Base-by-base conservation (phyloP, 805 yeast species). In the Metschnikowia shivogae region DNA sequence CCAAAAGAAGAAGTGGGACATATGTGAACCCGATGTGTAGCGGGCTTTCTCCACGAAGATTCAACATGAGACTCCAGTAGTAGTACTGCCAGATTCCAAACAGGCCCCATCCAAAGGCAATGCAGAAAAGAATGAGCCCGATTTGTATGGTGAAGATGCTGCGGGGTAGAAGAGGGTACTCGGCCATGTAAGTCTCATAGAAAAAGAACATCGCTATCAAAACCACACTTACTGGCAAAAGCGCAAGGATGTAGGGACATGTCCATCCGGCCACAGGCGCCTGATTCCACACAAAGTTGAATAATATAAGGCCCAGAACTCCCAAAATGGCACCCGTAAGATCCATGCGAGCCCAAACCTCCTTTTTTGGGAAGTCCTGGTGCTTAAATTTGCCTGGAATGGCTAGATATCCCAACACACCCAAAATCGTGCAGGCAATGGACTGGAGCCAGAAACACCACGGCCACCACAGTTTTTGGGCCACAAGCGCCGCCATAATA, bases 41-140 rank as follows among this genome's bases (percentile, higher is more conserved):
- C 2, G 73, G 60, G 17, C 68, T 54, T 46, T 76, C 73, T 8
- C 68, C 57, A n/a, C 83, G 70, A 24, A 84, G 56, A 43, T 78
- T 76, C 43, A 77, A 54, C 27, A 76, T 54, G 39, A 80, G 72
- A 24, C 73, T 68, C 72, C 77, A 80, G 47, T 75, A 76, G 61
- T 82, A 85, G 56, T 70, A 84, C n/a, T 81, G 68, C 81, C 86
- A 84, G 24, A 84, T 70, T 2, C 92, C 89, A 64, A 85, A 86
- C 14, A 86, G 75, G 1, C 87, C 83, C 93, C 93, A 86, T 0
- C 92, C 92, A 5, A 80, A 63, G 3, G 78, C 70, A 30, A 83
- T 65, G 34, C 78, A 70, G 1, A 63, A 53, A 35, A 86, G 63
- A 1, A 82, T 77, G 46, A 81, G 58, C 0, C 74, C 68, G 20